Evolutionary conservation across 345 rosid genomes (phyloP), one percentile per base, ranked within the genome.

Genomic region (Syzygium aromaticum): DNA sequence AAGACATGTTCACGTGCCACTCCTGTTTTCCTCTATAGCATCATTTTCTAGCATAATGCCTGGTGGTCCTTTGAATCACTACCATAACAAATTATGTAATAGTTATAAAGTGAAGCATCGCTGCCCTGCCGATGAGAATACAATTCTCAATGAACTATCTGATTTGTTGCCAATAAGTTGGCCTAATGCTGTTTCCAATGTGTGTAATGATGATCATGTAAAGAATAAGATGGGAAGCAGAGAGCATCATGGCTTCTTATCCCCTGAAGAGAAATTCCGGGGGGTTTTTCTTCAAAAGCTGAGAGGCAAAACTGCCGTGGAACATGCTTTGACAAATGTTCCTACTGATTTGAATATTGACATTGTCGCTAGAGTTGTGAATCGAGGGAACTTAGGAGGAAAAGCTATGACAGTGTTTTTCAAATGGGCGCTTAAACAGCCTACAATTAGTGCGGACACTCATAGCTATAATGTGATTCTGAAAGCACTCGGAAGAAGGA

Each of bases 241-340:
- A 78, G 89, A 89, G 2, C 85, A 91, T 25, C 97, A 95, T 88
- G 88, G 86, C 16, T 94, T 90, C 90, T 85, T 97, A 73, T 90
- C 87, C 40, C 96, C 98, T 0, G 98, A 94, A 61, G 98, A 97
- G 84, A 93, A 91, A 90, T 86, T 96, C 54, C 92, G 98, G 89
- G 98, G 99, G n/a, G 95, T 96, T 82, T 96, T 97, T 91, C 94
- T 95, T 86, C 98, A 94, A 85, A 97, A 94, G 57, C 43, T 94
- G 88, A 93, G 85, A 28, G 95, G 98, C 1, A 92, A 87, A 89
- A 88, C 89, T 51, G 96, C 95, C 6, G 78, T 93, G 77, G 94
- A 93, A 46, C 86, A 85, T 56, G 94, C 95, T 82, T 90, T 97
- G 86, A 87, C 86, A 7, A 90, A 90, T 85, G 93, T 90, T 38